These are phyloP conservation scores for Geotrichum cucujoidarum DNA, from an alignment of 1,139 yeast genomes.

Conservation along the genomic window DNA sequence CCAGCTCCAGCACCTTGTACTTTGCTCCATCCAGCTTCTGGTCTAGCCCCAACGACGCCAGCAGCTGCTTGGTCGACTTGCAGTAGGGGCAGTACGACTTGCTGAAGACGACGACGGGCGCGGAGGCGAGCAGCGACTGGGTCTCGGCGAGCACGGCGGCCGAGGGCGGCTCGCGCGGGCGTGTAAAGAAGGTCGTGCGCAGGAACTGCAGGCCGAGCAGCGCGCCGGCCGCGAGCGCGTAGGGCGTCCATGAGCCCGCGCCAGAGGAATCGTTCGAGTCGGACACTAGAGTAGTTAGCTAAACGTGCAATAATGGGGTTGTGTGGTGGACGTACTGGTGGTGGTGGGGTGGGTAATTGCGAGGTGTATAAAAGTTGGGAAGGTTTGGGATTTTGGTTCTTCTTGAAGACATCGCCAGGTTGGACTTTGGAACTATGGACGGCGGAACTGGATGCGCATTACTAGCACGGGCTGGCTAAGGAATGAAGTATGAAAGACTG, in stretches of 20 bases:
- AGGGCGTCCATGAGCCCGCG: neutral
- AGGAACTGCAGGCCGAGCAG: neutral
- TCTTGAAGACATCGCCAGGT: too few species aligned
- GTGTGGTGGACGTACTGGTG: neutral
- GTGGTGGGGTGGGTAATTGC: neutral
- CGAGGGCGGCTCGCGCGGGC: neutral
- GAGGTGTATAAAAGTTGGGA: too few species aligned
- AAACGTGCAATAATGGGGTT: too few species aligned
- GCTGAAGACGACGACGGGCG: constrained; percentile 10
- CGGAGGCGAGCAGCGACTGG: neutral
- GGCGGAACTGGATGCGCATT: too few species aligned
- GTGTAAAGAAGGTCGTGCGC: neutral
- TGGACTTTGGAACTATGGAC: too few species aligned
- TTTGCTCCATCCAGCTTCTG: constrained; percentile 10
- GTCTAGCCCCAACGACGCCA: constrained; percentile 6
- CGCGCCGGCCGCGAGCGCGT: neutral
- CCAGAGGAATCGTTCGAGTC: neutral
- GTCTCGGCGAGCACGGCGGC: neutral
- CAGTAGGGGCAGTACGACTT: constrained; percentile 27
- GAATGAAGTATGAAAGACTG: too few species aligned
- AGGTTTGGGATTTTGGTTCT: too few species aligned
- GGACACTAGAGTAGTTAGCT: too few species aligned
- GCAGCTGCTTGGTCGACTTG: constrained; percentile 30
- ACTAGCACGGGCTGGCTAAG: too few species aligned
- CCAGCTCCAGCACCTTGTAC: constrained; percentile 26